Evolutionary conservation across 441 rosid genomes (phyloP), one percentile per base, ranked within the genome.

Genomic region (Hura crepitans): DNA sequence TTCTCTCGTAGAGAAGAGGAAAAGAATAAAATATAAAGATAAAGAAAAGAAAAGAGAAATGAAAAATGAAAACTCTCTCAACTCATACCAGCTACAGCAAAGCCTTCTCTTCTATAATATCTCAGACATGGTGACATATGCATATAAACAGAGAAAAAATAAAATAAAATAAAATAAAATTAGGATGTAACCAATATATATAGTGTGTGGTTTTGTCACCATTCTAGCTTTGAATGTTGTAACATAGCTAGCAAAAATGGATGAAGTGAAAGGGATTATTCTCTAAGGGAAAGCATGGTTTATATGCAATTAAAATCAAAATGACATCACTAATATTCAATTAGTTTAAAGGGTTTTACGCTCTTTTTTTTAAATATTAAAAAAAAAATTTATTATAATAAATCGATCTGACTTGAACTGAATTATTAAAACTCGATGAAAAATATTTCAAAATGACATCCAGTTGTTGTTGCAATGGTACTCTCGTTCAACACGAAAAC

Each of bases 231-330:
- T 18, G 9, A 18, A 49, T 13, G 23, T 49, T 49, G 54, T 18
- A 49, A 51, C 9, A 51, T 0, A 4, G 28, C 8, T n/a, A n/a
- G n/a, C 56, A 51, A 51, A 51, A 20, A n/a, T 7, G n/a, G 11
- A 43, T 22, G 5, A 49, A 47, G 30, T 23, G 77, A 75, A 74
- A 80, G 73, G 71, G 81, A 61, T 66, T 54, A n/a, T 23, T 27
- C 15, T 4, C 18, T 58, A 37, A 18, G 3, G 56, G 18, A 54
- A 49, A 20, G 22, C 45, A 56, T 69, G 69, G 65, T 23, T 73
- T 54, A 50, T 68, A 20, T 76, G 68, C 37, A 43, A 7, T 49
- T n/a, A n/a, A n/a, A n/a, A n/a, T n/a, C n/a, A n/a, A n/a, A n/a
- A n/a, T n/a, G n/a, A n/a, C n/a, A n/a, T n/a, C n/a, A n/a, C n/a